Conservation (phyloP, 495 filamentous ascomycete genomes). For the Hypoxylon intermedium region DNA sequence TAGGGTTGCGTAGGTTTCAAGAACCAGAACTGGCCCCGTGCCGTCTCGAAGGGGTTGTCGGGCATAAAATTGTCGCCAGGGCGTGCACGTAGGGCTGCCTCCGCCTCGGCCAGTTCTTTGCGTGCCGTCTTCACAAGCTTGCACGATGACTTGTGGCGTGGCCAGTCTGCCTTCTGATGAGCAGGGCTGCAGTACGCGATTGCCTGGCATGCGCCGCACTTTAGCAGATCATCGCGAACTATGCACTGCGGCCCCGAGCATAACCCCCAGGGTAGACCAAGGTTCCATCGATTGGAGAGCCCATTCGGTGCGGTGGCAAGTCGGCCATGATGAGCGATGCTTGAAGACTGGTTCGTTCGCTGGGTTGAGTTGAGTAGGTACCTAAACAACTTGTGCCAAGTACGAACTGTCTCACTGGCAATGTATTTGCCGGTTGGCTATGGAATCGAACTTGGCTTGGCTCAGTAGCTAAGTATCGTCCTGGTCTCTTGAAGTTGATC, state of each 20-base stretch:
- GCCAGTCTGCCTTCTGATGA: constrained; percentile 52
- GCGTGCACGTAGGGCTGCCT: constrained; percentile 43
- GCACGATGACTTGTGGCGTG: constrained; percentile 54
- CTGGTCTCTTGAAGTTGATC: too few relatives aligned
- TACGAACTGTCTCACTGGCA: too few relatives aligned
- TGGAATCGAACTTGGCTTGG: too few relatives aligned
- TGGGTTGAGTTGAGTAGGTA: not conserved
- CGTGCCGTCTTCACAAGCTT: constrained; percentile 42
- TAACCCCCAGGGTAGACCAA: not conserved
- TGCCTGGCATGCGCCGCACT: constrained; percentile 54
- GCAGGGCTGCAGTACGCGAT: constrained; percentile 55
- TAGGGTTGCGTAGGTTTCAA: constrained; percentile 49
- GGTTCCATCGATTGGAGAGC: not conserved
- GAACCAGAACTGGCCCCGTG: constrained; percentile 49
- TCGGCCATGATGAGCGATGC: not conserved
- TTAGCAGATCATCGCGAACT: constrained; percentile 5
- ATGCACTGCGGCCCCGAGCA: not conserved
- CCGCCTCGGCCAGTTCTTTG: constrained; percentile 41
- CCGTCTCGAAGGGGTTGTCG: constrained; percentile 42
- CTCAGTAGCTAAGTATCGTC: too few relatives aligned
- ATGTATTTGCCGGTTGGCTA: too few relatives aligned
- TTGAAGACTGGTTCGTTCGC: not conserved
- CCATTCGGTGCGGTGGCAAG: not conserved
- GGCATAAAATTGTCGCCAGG: constrained; percentile 37
- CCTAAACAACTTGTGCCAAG: too few relatives aligned